A percentile compares a stretch with the other conserved stretches of the same genome.
These are phyloP conservation scores for Alternaria sp. DNA, from an alignment of 2,329 filamentous ascomycete species.

Conservation along the genomic window DNA sequence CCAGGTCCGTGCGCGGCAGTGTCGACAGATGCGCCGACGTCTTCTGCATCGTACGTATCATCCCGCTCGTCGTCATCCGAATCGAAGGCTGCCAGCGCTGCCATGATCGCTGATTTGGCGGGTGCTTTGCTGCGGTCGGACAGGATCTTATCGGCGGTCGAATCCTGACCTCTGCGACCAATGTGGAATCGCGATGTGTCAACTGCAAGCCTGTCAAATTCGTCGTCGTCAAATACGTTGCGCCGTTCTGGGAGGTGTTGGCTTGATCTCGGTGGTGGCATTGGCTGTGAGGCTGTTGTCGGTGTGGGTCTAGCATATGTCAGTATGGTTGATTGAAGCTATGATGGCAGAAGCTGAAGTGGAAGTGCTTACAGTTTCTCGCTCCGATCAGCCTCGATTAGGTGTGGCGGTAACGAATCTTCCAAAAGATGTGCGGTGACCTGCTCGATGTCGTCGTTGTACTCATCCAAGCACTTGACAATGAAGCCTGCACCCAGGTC, in stretches of 20 bases:
- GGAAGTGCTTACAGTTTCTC: slow-evolving; percentile 63
- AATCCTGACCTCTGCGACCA: slow-evolving; percentile 70
- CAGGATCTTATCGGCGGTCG: slow-evolving; percentile 75
- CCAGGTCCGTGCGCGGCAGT: slow-evolving; percentile 57
- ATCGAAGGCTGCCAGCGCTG: slow-evolving; percentile 87
- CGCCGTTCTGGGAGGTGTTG: slow-evolving; percentile 64
- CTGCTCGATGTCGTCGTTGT: slow-evolving; percentile 76
- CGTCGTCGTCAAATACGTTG: slow-evolving; percentile 77
- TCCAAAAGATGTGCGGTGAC: slow-evolving; percentile 84
- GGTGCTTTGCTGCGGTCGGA: slow-evolving; percentile 69
- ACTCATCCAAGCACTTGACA: slow-evolving; percentile 78
- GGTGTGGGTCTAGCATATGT: slow-evolving; percentile 26
- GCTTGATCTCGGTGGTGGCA: slow-evolving; percentile 66
- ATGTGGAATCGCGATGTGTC: slow-evolving; percentile 75
- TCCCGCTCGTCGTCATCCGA: slow-evolving; percentile 95
- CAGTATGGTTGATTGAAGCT: slow-evolving; percentile 6
- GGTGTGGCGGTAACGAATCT: slow-evolving; percentile 72
- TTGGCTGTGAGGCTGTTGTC: slow-evolving; percentile 28
- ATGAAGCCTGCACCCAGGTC: slow-evolving; percentile 85
- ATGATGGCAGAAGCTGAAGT: not conserved
- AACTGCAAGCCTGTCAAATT: slow-evolving; percentile 74
- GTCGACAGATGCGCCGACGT: slow-evolving; percentile 90
- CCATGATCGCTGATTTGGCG: slow-evolving; percentile 84
- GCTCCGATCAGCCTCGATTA: slow-evolving; percentile 68
- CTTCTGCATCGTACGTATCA: slow-evolving; percentile 92